Conservation (phyloP, 2,329 filamentous ascomycete genomes). For the Cryoendolithus antarcticus region DNA sequence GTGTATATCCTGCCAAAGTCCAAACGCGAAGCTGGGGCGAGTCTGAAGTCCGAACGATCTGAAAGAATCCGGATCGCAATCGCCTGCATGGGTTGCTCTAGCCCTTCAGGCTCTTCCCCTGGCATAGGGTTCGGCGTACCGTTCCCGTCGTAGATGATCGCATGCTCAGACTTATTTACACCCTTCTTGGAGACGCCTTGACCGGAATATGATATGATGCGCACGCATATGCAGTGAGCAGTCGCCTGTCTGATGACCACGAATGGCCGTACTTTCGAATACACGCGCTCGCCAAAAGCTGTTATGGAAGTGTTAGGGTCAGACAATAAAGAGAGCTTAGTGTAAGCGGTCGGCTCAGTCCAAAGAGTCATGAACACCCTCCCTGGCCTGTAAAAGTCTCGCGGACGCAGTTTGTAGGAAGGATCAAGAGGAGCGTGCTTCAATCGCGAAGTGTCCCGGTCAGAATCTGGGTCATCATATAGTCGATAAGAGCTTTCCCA, state of each 20-base stretch:
- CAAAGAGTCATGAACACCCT: slow-evolving; percentile 13
- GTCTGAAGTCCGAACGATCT: slow-evolving; percentile 1
- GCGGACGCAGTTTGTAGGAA: too few species aligned
- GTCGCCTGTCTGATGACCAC: slow-evolving; percentile 13
- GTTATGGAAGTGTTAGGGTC: background rate
- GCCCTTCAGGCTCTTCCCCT: slow-evolving; percentile 4
- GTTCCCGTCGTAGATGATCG: slow-evolving; percentile 14
- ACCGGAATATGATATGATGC: slow-evolving; percentile 14
- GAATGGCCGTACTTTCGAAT: slow-evolving; percentile 15
- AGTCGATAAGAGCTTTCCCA: too few species aligned
- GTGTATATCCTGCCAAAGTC: slow-evolving; percentile 11
- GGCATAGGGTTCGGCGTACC: background rate
- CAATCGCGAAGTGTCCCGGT: too few species aligned
- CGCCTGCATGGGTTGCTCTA: slow-evolving; percentile 8
- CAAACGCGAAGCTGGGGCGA: slow-evolving; percentile 10
- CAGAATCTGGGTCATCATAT: too few species aligned
- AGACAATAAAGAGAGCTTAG: too few species aligned
- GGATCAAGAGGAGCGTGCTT: too few species aligned
- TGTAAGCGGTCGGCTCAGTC: slow-evolving; percentile 12
- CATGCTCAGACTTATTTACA: slow-evolving; percentile 14
- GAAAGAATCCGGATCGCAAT: slow-evolving; percentile 10
- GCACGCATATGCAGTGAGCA: slow-evolving; percentile 10
- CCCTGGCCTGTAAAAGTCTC: too few species aligned
- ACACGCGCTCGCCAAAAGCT: slow-evolving; percentile 8
- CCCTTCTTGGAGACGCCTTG: slow-evolving; percentile 11